Percentiles rank a stretch among this genome's conserved stretches.
phyloP scores from a whole-genome alignment of 176 grass and related monocot species.

The Carex kokanica region DNA sequence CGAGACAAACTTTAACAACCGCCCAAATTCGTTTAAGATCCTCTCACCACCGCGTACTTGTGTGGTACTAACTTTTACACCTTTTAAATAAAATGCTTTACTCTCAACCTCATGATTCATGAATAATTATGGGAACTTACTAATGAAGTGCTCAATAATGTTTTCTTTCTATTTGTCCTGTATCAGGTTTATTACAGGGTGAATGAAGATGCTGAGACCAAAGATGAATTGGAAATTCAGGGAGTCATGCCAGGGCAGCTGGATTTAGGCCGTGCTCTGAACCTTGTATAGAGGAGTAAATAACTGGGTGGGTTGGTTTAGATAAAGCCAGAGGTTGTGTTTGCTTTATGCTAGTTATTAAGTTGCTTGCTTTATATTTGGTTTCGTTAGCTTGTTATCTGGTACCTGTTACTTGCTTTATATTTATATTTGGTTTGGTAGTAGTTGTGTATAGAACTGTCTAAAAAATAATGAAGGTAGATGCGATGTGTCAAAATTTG shows the following conservation, averaged over 20 bases:
- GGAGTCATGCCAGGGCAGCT: not conserved
- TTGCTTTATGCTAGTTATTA: not conserved
- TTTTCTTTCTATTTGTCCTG: not conserved
- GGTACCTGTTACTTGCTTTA: too few species aligned
- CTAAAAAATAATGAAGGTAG: not conserved
- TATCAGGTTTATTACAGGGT: constrained; percentile 54
- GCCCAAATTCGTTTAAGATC: constrained; percentile 91
- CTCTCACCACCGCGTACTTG: constrained; percentile 84
- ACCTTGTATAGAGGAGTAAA: not conserved
- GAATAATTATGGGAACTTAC: not conserved
- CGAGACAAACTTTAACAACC: constrained; percentile 95
- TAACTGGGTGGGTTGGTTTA: not conserved
- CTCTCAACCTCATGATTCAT: constrained; percentile 1
- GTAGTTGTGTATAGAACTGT: not conserved
- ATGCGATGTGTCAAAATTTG: not conserved
- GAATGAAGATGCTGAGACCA: constrained; percentile 37
- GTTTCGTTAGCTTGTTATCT: too few species aligned
- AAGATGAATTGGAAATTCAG: not conserved
- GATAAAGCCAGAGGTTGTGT: not conserved
- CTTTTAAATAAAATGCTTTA: not conserved
- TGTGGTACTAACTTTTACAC: constrained; percentile 61
- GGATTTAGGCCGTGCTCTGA: too few species aligned
- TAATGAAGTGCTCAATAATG: constrained; percentile 14
- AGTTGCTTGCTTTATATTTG: not conserved
- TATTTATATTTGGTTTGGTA: not conserved